phyloP scores from a whole-genome alignment of 1,284 basidiomycete species.

The Pseudozyma flocculosa region DNA sequence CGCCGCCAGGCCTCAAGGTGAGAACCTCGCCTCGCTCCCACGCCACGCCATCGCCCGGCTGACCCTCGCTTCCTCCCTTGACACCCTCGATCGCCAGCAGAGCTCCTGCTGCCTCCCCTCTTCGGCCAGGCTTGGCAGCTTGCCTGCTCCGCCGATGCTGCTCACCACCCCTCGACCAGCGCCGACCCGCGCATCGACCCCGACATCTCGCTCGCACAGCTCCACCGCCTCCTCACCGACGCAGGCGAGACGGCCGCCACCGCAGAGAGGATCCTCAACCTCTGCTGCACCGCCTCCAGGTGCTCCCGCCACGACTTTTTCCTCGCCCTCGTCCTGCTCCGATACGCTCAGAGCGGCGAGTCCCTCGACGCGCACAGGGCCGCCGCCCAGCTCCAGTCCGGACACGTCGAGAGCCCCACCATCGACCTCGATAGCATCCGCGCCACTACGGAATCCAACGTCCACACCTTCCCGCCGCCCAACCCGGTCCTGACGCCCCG shows the following conservation, averaged over 20 bases:
- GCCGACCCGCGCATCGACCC: constrained; percentile 3
- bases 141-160: too few species aligned
- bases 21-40: too few species aligned
- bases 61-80: too few species aligned
- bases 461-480: constrained; percentile 30
- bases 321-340: constrained; percentile 15
- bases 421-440: constrained; percentile 7
- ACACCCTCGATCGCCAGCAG: too few species aligned
- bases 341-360: constrained; percentile 19
- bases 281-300: constrained; percentile 18
- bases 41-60: too few species aligned
- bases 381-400: constrained; percentile 7
- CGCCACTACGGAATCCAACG: background rate
- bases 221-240: constrained; percentile 19
- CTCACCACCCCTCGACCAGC: background rate
- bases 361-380: constrained; percentile 8
- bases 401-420: constrained; percentile 5
- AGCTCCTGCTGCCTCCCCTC: too few species aligned
- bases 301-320: constrained; percentile 30
- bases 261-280: constrained; percentile 14
- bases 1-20: too few species aligned
- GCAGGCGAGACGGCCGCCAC: constrained; percentile 8
- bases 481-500: constrained; percentile 5
- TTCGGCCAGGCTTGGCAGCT: too few species aligned
- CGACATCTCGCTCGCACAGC: constrained; percentile 17